Conservation (phyloP, 1,284 basidiomycete genomes). For the Pterulicium gracile region DNA sequence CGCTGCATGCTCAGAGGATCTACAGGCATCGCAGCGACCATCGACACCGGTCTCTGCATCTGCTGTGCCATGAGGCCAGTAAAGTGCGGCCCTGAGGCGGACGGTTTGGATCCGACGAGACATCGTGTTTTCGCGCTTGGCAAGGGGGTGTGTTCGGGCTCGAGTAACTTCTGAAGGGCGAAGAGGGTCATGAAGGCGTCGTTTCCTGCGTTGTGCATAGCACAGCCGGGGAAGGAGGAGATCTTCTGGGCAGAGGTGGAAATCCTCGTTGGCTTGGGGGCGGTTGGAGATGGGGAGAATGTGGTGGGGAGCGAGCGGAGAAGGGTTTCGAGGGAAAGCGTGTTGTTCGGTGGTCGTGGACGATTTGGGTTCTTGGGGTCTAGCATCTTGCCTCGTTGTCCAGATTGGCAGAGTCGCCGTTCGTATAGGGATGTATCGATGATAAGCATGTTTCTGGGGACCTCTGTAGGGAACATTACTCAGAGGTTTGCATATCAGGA, state of each 20-base stretch:
- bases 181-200: slow-evolving; percentile 57
- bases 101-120: too few relatives aligned
- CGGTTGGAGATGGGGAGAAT: slow-evolving; percentile 5
- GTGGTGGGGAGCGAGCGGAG: slow-evolving; percentile 35
- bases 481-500: slow-evolving; percentile 1
- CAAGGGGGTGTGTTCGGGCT: slow-evolving; percentile 26
- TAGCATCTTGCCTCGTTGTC: slow-evolving; percentile 46
- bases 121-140: slow-evolving; percentile 16
- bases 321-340: slow-evolving; percentile 44
- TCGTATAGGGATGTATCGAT: slow-evolving; percentile 60
- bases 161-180: slow-evolving; percentile 52
- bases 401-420: slow-evolving; percentile 42
- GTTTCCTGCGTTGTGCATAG: slow-evolving; percentile 60
- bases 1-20: too few relatives aligned
- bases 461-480: slow-evolving; percentile 28
- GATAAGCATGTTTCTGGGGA: slow-evolving; percentile 65
- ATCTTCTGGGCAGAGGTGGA: slow-evolving; percentile 11
- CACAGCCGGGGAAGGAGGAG: slow-evolving; percentile 28
- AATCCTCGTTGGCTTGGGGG: slow-evolving; percentile 9
- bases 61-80: too few relatives aligned
- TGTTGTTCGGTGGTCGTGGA: slow-evolving; percentile 33
- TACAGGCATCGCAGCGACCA: too few relatives aligned
- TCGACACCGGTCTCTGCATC: too few relatives aligned
- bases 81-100: too few relatives aligned
- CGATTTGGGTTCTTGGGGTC: slow-evolving; percentile 39